Conservation (phyloP, 352 stramenopile genomes). For the Labyrinthula sp. region DNA sequence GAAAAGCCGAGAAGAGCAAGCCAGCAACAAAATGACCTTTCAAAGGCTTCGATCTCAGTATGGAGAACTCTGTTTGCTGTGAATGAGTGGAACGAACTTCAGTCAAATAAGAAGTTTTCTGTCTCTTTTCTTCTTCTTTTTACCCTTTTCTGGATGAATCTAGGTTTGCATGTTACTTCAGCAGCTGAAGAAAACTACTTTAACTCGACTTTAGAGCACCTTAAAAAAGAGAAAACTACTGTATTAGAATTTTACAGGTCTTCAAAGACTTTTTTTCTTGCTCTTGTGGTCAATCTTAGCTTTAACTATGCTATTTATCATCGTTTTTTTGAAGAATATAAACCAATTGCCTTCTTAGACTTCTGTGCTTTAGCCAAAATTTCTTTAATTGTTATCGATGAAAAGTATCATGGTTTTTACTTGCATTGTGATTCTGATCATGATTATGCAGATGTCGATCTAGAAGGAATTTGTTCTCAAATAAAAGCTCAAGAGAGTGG, state of each 20-base stretch:
- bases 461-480: too few species aligned
- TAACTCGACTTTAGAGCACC: slow-evolving; percentile 35
- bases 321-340: slow-evolving; percentile 39
- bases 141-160: slow-evolving; percentile 58
- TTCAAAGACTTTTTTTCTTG: slow-evolving; percentile 60
- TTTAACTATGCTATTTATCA: slow-evolving; percentile 66
- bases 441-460: slow-evolving; percentile 66
- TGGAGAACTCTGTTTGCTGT: slow-evolving; percentile 76
- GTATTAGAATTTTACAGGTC: slow-evolving; percentile 60
- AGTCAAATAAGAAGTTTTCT: slow-evolving; percentile 51
- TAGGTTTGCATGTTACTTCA: slow-evolving; percentile 40
- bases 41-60: slow-evolving; percentile 54
- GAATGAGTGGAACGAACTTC: slow-evolving; percentile 75
- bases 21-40: slow-evolving; percentile 31
- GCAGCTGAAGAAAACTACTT: slow-evolving; percentile 38
- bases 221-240: too few species aligned
- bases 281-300: slow-evolving; percentile 51
- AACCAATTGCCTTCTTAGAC: slow-evolving; percentile 57
- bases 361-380: slow-evolving; percentile 75
- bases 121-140: slow-evolving; percentile 54
- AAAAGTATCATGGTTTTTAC: slow-evolving; percentile 75
- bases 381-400: slow-evolving; percentile 60
- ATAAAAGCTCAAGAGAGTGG: too few species aligned
- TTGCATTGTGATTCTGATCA: slow-evolving; percentile 74
- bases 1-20: slow-evolving; percentile 48